A percentile compares a stretch with the other conserved stretches of the same genome.
phyloP scores from a whole-genome alignment of 345 rosid species.

The Gynandropsis gynandra region DNA sequence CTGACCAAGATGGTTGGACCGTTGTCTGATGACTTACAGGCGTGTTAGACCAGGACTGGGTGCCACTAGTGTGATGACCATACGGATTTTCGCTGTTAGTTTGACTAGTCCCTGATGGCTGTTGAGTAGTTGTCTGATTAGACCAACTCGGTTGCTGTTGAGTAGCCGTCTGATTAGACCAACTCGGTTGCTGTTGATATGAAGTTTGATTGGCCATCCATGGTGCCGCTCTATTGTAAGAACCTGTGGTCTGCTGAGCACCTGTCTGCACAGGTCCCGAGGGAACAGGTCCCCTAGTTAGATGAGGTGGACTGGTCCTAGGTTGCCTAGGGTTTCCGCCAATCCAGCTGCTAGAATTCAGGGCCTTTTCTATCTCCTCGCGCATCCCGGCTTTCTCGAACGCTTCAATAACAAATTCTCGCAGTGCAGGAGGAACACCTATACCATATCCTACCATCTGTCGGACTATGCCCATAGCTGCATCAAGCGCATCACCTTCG shows the following conservation, averaged over 20 bases:
- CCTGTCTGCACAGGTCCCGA: conserved; percentile 18
- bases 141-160: conserved; percentile 21
- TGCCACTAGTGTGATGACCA: conserved; percentile 12
- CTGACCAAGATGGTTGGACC: neutral
- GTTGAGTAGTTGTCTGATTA: conserved; percentile 11
- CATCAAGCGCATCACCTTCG: conserved; percentile 49
- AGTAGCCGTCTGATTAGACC: conserved; percentile 20
- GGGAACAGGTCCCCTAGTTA: conserved; percentile 5
- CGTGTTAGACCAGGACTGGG: conserved; percentile 23
- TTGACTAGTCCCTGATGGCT: conserved; percentile 16
- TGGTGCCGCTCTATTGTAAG: neutral
- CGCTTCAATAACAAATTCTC: conserved; percentile 37
- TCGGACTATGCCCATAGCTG: conserved; percentile 44
- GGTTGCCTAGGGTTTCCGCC: conserved; percentile 22
- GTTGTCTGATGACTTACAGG: conserved; percentile 21
- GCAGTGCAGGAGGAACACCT: conserved; percentile 57
- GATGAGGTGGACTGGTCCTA: conserved; percentile 23
- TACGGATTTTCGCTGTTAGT: conserved; percentile 14
- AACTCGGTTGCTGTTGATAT: conserved; percentile 27
- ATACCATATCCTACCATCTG: conserved; percentile 61
- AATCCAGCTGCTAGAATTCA: conserved; percentile 44
- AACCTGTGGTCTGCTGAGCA: conserved; percentile 18
- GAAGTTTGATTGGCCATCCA: conserved; percentile 15
- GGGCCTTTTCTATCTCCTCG: conserved; percentile 58
- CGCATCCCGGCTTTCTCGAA: conserved; percentile 51